Evolutionary conservation across 805 yeast species (phyloP).

Genomic region (Hermanozyma aechmeae): DNA sequence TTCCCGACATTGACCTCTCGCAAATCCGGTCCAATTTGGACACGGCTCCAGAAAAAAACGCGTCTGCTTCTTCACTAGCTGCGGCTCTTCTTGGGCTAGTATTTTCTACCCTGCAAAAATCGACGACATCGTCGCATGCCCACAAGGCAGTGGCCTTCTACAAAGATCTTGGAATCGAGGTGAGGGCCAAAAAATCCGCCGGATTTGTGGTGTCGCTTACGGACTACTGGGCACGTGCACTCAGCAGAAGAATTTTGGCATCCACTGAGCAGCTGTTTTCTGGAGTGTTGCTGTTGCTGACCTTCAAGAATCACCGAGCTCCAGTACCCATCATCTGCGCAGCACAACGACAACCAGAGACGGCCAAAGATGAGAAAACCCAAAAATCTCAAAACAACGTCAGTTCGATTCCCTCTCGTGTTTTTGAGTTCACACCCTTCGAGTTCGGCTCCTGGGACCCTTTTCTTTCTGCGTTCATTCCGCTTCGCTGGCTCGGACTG

Average conservation of each 20-base stretch:
- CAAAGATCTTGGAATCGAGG: constrained; percentile 43
- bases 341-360: constrained; percentile 28
- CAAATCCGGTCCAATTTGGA: background rate
- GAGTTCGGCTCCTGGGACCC: constrained; percentile 66
- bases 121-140: background rate
- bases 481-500: constrained; percentile 47
- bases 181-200: constrained; percentile 38
- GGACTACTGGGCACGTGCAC: constrained; percentile 63
- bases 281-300: too few species aligned
- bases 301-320: too few species aligned
- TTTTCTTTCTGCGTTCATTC: constrained; percentile 35
- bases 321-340: constrained; percentile 44
- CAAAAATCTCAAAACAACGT: too few species aligned
- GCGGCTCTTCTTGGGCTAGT: background rate
- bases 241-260: constrained; percentile 40
- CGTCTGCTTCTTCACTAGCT: background rate
- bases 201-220: constrained; percentile 54
- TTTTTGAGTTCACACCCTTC: constrained; percentile 53
- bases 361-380: constrained; percentile 15
- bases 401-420: too few species aligned
- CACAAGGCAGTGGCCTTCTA: constrained; percentile 35
- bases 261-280: too few species aligned
- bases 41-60: constrained; percentile 1
- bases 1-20: constrained; percentile 41
- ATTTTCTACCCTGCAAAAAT: constrained; percentile 1